Evolutionary conservation across 2,329 filamentous ascomycete species (phyloP), one percentile per base, ranked within the genome.

Genomic region (Colletotrichum tropicale): DNA sequence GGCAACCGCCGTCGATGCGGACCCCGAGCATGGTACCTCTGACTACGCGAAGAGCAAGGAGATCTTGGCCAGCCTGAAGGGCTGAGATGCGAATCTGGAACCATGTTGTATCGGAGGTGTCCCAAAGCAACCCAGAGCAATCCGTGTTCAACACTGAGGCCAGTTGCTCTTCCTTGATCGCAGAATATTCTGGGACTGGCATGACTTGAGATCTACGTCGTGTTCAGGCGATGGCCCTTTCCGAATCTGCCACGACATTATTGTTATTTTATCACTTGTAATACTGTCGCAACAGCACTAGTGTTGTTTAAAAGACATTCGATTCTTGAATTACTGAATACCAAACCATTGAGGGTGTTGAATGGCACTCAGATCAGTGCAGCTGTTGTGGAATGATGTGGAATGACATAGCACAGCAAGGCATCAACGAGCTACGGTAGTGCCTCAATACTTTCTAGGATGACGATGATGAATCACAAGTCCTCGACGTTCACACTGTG

Each of bases 11-110:
- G 77, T 76, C 12, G 86, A 88, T 77, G 82, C 84, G 6, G 86
- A 88, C 72, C 86, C 86, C 0, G 77, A 77, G 16, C 77, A 84
- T 16, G 86, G 86, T 2, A 87, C 86, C 0, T 83, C 81, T 26
- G 84, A 87, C 48, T 87, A 85, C 62, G 65, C 13, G 5, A 43
- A 30, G 38, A 67, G 38, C 38, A 66, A 64, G 60, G 34, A 64
- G 28, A 64, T 18, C 7, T 26, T 36, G 60, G 26, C 30, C 21
- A n/a, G 60, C 32, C 26, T 34, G 56, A 61, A 61, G 6, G 56
- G 28, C 4, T 52, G 3, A 32, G 58, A 28, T 32, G 4, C 6
- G 16, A 58, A 30, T 16, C 9, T 24, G 55, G 8, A 3, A 30
- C 0, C 15, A 30, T 18, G 26, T 30, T 21, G 43, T 1, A 13